Percentiles rank a stretch among this genome's conserved stretches.
phyloP scores from a whole-genome alignment of 2,329 filamentous ascomycete genomes.

The Penicillium polonicum region DNA sequence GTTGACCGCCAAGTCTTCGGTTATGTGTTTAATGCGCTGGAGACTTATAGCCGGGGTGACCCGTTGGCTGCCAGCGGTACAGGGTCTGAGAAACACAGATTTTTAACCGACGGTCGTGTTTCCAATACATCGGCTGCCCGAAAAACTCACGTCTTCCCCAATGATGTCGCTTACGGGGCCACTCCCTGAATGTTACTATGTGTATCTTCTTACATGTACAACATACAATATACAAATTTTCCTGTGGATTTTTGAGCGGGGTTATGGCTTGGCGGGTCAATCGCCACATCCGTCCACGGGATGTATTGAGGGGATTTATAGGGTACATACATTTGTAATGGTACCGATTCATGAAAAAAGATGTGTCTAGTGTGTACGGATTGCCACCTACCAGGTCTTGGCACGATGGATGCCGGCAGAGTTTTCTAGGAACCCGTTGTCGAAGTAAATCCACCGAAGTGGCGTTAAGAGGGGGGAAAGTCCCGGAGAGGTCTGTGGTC shows the following conservation, averaged over 20 bases:
- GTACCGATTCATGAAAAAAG: background rate
- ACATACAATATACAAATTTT: background rate
- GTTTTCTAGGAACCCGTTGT: background rate
- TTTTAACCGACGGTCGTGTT: constrained; percentile 7
- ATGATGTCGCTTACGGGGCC: background rate
- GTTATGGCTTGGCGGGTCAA: constrained; percentile 1
- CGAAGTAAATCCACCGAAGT: background rate
- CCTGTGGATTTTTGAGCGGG: background rate
- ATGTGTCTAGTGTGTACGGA: background rate
- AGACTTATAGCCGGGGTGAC: constrained; percentile 53
- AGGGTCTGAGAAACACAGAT: background rate
- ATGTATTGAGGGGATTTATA: background rate
- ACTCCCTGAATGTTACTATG: background rate
- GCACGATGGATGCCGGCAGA: constrained; percentile 4
- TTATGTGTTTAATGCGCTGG: constrained; percentile 85
- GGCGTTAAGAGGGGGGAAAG: background rate
- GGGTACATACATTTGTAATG: background rate
- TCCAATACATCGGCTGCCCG: constrained; percentile 19
- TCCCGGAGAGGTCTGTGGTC: background rate
- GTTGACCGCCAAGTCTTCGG: constrained; percentile 82
- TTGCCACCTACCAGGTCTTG: background rate
- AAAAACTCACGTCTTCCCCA: background rate
- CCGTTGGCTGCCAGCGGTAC: background rate
- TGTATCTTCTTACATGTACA: background rate
- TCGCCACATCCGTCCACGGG: background rate